Evolutionary conservation across 164 flowering plant species (phyloP).

Genomic region (Sedum album): DNA sequence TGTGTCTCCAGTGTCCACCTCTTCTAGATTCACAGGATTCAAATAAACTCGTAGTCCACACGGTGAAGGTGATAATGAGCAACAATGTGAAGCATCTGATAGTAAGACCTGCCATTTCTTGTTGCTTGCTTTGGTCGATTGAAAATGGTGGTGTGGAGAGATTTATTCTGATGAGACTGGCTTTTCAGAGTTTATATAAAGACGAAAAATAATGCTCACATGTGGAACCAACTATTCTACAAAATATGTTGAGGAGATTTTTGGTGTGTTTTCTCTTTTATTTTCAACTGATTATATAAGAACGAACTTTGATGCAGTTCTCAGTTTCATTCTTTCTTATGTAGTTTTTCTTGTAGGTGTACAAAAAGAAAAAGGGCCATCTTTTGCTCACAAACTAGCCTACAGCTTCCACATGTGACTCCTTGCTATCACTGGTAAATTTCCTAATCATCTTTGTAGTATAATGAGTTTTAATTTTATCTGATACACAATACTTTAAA

Average conservation of each 20-base stretch:
- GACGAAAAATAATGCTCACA: conserved; percentile 9
- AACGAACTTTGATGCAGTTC: conserved; percentile 22
- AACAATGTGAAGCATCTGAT: conserved; percentile 43
- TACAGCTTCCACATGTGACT: conserved; percentile 21
- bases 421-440: not conserved
- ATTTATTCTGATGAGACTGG: conserved; percentile 14
- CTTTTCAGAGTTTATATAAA: conserved; percentile 36
- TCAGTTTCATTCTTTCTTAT: conserved; percentile 2
- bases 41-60: conserved; percentile 39
- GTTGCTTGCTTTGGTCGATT: conserved; percentile 5
- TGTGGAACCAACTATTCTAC: conserved; percentile 10
- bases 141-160: conserved; percentile 12
- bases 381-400: conserved; percentile 6
- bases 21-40: conserved; percentile 68
- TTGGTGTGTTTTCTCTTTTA: not conserved
- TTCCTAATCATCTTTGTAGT: not conserved
- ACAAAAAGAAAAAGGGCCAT: not conserved
- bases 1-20: conserved; percentile 72
- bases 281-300: conserved; percentile 19
- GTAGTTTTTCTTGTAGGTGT: conserved; percentile 16
- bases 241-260: conserved; percentile 13
- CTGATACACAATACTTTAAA: too few relatives aligned
- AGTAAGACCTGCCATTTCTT: conserved; percentile 29
- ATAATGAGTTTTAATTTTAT: too few relatives aligned
- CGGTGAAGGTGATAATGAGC: conserved; percentile 37